Evolutionary conservation across 768 basidiomycete genomes (phyloP).

Genomic region (Tylopilus cervinicoccineus): DNA sequence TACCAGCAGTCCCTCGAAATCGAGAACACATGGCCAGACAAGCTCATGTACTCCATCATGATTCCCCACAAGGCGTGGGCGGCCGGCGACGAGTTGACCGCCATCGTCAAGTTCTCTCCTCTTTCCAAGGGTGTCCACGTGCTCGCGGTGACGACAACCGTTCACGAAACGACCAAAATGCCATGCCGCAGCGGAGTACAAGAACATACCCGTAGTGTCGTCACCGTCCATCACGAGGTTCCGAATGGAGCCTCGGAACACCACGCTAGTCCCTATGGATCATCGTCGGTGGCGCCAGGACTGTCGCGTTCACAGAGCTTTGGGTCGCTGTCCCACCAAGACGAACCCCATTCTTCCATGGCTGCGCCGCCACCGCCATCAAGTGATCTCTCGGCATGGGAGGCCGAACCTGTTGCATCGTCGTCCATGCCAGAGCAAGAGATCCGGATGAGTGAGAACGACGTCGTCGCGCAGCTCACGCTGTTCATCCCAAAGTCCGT

Average conservation of each 20-base stretch:
- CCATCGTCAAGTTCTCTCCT: slow-evolving; percentile 83
- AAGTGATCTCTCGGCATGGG: background rate
- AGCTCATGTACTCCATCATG: slow-evolving; percentile 93
- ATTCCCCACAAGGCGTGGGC: slow-evolving; percentile 96
- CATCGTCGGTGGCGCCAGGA: slow-evolving; percentile 8
- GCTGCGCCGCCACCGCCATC: background rate
- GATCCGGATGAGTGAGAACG: slow-evolving; percentile 32
- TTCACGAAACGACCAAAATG: slow-evolving; percentile 74
- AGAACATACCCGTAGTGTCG: slow-evolving; percentile 58
- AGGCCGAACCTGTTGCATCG: slow-evolving; percentile 7
- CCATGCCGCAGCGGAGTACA: slow-evolving; percentile 49
- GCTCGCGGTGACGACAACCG: slow-evolving; percentile 55
- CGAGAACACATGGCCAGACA: slow-evolving; percentile 96
- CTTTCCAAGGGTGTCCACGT: slow-evolving; percentile 81
- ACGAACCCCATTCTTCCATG: too few species aligned
- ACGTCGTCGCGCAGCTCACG: slow-evolving; percentile 57
- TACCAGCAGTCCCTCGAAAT: slow-evolving; percentile 95
- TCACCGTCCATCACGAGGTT: slow-evolving; percentile 66
- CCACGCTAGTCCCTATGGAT: background rate
- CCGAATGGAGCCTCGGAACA: slow-evolving; percentile 49
- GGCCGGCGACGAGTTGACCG: slow-evolving; percentile 79
- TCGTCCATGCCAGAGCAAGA: slow-evolving; percentile 14
- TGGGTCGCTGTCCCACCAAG: slow-evolving; percentile 12
- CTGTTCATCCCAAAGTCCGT: slow-evolving; percentile 55
- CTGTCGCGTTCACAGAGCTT: slow-evolving; percentile 14